Base-by-base conservation (phyloP, 805 yeast genomes). In the Yamadazyma insecticola region DNA sequence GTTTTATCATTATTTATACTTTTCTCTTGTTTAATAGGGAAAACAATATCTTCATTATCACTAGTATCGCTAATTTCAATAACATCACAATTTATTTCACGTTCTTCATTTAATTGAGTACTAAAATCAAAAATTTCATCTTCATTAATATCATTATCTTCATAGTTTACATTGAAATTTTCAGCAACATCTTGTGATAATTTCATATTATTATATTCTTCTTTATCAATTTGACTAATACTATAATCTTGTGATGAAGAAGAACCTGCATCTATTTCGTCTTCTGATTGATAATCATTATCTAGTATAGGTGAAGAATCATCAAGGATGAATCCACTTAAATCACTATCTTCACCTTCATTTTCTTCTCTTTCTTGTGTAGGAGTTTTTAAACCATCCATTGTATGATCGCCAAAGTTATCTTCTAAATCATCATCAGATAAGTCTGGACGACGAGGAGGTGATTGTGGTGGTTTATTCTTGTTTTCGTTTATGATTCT, bases 71-170 rank as follows among this genome's bases (percentile, higher is more conserved):
- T 42, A 12, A 65, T 46, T 27, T 65, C 70, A 12, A 64, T 63
- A 3, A 62, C 50, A 16, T 57, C 60, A 17, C 50, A 33, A 21
- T 44, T 34, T 2, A 58, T 30, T 33, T 60, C 71, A 12, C 70
- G 42, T 30, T 63, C 70, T 25, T 62, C 61, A 28, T 65, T 65
- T 20, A 64, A 45, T 36, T 64, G 71, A 1, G 69, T 61, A 16
- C 60, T 55, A 31, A 57, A 14, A 14, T 39, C 38, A 23, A 17
- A n/a, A n/a, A n/a, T n/a, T n/a, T n/a, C n/a, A n/a, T n/a, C n/a
- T n/a, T n/a, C n/a, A n/a, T n/a, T n/a, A n/a, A n/a, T n/a, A n/a
- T n/a, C n/a, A 20, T 30, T 26, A 5, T 30, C 35, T 17, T 41
- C 45, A 33, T 57, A 57, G 7, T 35, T 30, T 6, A 61, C 45